Evolutionary conservation across 2,329 filamentous ascomycete genomes (phyloP), one percentile per base, ranked within the genome.

Genomic region (Trichophyton mentagrophytes): DNA sequence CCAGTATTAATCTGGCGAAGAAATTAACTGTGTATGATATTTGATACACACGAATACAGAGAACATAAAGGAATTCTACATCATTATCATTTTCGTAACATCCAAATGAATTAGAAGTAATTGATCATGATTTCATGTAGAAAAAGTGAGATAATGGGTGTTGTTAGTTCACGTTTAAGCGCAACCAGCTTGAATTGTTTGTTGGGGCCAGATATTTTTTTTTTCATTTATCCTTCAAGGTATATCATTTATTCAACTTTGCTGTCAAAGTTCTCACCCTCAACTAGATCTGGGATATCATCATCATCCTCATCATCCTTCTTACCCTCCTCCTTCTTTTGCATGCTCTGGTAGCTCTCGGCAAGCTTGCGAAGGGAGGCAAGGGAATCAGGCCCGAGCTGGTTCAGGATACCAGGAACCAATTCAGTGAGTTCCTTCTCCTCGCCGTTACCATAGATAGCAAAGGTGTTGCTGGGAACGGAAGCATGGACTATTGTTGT

Each of bases 401-500:
- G 93, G 87, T 97, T 99, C 66, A 99, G 89, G 80, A 99, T 99
- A 67, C 93, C 93, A 71, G 93, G 93, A 67, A 99, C 93, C 71
- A 99, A 90, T 82, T 99, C 93, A 65, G 93, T 99, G 69, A 99
- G 89, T 82, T 99, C 93, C 85, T 99, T 99, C 81, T 99, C 93
- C 82, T 99, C 93, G 67, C 92, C 93, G 77, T 90, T 87, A 70
- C 93, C 93, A 83, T 97, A 99, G 82, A 99, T 95, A 79, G 93
- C 93, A 78, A 97, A 99, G 77, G 93, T 99, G 86, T 99, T 99
- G 78, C 91, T 85, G 71, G 92, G 90, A 69, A 97, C 91, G 65
- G 93, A 89, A 67, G 92, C 93, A 81, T 99, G 93, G 68, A 99
- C 93, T 99, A 69, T 64, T 65, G 40, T 64, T 65, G 38, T 57